Conservation (phyloP, 2,329 filamentous ascomycete species). For the Trichoderma atroviride region DNA sequence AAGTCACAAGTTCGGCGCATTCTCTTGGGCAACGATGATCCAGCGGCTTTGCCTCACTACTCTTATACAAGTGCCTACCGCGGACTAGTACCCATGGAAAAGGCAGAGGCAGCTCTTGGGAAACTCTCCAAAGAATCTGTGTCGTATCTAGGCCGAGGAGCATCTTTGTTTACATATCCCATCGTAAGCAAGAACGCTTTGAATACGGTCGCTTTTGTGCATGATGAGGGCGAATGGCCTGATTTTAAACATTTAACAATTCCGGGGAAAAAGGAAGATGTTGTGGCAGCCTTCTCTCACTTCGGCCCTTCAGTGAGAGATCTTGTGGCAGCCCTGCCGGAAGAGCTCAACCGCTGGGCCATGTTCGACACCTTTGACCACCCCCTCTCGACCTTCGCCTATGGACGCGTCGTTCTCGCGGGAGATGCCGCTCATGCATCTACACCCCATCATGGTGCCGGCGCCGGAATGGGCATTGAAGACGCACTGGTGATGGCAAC, state of each 20-base stretch:
- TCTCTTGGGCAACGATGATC: neutral
- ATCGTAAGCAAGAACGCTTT: neutral
- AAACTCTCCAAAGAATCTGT: neutral
- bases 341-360: constrained; percentile 27
- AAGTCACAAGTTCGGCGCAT: constrained; percentile 21
- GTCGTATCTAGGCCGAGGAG: constrained; percentile 9
- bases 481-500: constrained; percentile 29
- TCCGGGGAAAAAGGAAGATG: neutral
- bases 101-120: constrained; percentile 1
- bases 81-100: constrained; percentile 17
- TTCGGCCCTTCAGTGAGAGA: constrained; percentile 6
- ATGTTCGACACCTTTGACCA: constrained; percentile 28
- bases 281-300: neutral
- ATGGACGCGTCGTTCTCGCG: constrained; percentile 29
- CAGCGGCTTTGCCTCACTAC: constrained; percentile 17
- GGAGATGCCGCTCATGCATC: constrained; percentile 35
- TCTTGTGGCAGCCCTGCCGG: constrained; percentile 7
- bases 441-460: constrained; percentile 34
- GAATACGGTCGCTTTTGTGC: constrained; percentile 19
- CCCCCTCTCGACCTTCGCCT: constrained; percentile 25
- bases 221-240: constrained; percentile 17
- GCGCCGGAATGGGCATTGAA: constrained; percentile 36
- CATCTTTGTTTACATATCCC: constrained; percentile 13
- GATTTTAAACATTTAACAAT: neutral
- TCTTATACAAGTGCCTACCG: constrained; percentile 12